Evolutionary conservation across 108 stramenopile genomes (phyloP), one percentile per base, ranked within the genome.

Genomic region (Pseudonitzschia pungens): DNA sequence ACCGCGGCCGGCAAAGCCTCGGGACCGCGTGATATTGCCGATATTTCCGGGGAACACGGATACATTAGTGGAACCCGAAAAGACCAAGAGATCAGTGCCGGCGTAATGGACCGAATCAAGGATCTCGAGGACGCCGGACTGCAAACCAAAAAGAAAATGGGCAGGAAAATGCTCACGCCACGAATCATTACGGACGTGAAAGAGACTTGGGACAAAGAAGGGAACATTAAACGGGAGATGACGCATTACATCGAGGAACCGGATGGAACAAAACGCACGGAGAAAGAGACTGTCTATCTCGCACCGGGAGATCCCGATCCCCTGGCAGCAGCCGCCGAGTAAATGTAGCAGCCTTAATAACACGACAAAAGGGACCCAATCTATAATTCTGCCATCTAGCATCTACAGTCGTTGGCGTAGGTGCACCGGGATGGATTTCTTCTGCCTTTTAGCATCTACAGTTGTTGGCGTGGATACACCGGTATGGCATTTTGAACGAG

Each of bases 171-270:
- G 77, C 71, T 71, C 24, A 79, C 72, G 2, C 78, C 78, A 29
- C 60, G 67, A 40, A 70, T 74, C 42, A 71, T 79, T n/a, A 79
- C 78, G 11, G 78, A 79, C 44, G 73, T 72, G 31, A 79, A 79
- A 52, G 78, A 79, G 43, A 64, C 73, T 29, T 72, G 68, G 69
- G 78, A 79, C 65, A 22, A 69, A 33, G 70, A 73, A 32, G 78
- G 78, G 24, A 79, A 79, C 43, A 70, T 79, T 14, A 79, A 67
- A 20, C 68, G 78, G n/a, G 60, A 74, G 22, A 65, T 79, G 60
- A 79, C 73, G 20, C 65, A 69, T 29, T 74, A 73, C 42, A 74
- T 79, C 45, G 69, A 68, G 14, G 78, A 79, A 57, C 65, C 65
- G 16, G 78, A 79, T 70, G 78, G 78, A 28, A 74, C 73, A 16